phyloP scores from a whole-genome alignment of 495 filamentous ascomycete species.

The Penicillium egyptiacum region DNA sequence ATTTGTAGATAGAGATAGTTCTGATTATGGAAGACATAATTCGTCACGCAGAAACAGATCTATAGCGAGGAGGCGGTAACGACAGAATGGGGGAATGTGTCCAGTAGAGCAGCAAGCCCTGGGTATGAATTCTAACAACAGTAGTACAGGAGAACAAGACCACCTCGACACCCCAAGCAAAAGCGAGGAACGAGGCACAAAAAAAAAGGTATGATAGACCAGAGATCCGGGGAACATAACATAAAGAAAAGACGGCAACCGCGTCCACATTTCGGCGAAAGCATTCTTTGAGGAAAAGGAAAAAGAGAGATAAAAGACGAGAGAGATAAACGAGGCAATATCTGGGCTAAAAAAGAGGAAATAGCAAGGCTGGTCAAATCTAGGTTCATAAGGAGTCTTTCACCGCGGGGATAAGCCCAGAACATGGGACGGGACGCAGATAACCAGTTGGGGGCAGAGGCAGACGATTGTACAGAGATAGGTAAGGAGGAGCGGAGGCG shows the following conservation, averaged over 20 bases:
- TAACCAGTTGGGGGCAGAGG: neutral
- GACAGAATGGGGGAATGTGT: slow-evolving; percentile 4
- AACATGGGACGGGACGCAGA: neutral
- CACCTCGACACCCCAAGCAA: neutral
- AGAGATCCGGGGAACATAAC: neutral
- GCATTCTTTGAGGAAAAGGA: slow-evolving; percentile 4
- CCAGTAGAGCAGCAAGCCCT: slow-evolving; percentile 3
- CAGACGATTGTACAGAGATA: slow-evolving; percentile 22
- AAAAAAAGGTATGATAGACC: neutral
- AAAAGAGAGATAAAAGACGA: neutral
- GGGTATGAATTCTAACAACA: slow-evolving; percentile 21
- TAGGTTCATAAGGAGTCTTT: slow-evolving; percentile 14
- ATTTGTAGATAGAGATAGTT: slow-evolving; percentile 2
- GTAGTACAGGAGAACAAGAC: slow-evolving; percentile 9
- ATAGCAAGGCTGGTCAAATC: slow-evolving; percentile 7
- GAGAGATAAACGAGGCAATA: neutral
- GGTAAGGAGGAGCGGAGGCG: neutral
- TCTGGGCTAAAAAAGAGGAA: neutral
- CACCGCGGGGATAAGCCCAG: neutral
- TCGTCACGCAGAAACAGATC: slow-evolving; percentile 9
- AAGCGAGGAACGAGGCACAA: neutral
- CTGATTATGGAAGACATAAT: slow-evolving; percentile 13
- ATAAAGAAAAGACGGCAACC: neutral
- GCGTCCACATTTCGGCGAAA: neutral
- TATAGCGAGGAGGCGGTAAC: slow-evolving; percentile 3